Conservation (phyloP, 2,329 filamentous ascomycete genomes). For the Davidsoniella neocaledoniae region DNA sequence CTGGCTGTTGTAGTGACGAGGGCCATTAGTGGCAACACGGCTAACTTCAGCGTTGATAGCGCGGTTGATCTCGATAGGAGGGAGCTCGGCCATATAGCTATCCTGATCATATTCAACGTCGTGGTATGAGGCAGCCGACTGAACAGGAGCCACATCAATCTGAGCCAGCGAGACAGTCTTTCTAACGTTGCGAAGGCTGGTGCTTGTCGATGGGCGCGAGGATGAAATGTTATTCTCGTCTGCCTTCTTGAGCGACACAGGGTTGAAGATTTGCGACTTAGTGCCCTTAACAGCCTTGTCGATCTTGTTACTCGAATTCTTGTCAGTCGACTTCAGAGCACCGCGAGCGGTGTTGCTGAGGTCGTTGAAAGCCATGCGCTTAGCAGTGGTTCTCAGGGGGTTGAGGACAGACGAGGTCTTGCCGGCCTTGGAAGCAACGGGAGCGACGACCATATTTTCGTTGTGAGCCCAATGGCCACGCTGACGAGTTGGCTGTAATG, state of each 20-base stretch:
- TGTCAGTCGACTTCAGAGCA: constrained; percentile 18
- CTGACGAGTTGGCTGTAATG: constrained; percentile 23
- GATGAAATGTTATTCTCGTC: constrained; percentile 5
- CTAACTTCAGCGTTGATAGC: constrained; percentile 13
- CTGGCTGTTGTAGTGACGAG: constrained; percentile 36
- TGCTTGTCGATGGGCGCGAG: background rate
- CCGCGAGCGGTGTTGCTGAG: constrained; percentile 50
- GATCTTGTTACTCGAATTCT: constrained; percentile 21
- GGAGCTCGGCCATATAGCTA: constrained; percentile 5
- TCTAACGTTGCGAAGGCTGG: background rate
- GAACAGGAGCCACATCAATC: constrained; percentile 14
- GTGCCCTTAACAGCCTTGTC: constrained; percentile 22
- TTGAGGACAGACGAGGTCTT: constrained; percentile 29
- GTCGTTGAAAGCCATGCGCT: constrained; percentile 67
- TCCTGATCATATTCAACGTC: constrained; percentile 1
- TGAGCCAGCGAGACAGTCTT: constrained; percentile 2
- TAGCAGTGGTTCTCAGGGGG: constrained; percentile 46
- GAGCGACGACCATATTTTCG: constrained; percentile 48
- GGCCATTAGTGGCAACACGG: constrained; percentile 2
- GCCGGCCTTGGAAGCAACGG: constrained; percentile 32
- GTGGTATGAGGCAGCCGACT: background rate
- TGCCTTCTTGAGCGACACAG: constrained; percentile 6
- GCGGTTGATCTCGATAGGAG: background rate
- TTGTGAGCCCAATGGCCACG: constrained; percentile 37
- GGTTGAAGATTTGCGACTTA: constrained; percentile 12